Base-by-base conservation (phyloP, 73 alveolate species). In the Paramecium sexaurelia region DNA sequence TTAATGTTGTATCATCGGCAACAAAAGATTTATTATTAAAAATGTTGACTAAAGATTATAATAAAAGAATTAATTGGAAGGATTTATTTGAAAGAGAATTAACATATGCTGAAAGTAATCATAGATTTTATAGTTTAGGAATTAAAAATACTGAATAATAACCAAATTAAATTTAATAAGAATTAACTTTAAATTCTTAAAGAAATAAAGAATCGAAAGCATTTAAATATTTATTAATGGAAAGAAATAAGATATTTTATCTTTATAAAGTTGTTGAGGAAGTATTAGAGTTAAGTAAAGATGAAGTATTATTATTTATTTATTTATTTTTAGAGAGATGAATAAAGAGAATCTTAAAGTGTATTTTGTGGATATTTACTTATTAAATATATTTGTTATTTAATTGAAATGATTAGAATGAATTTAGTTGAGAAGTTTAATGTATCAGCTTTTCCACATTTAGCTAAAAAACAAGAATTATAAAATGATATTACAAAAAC, bases 191-290 rank as follows among this genome's bases (percentile, higher is more conserved):
- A 27, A 82, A 75, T 24, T 43, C 55, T 9, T 69, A 57, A 26
- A 55, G 86, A 68, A 87, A 87, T 61, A 87, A 87, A 61, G 93
- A 75, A 37, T 87, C 93, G 15, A 87, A 87, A 61, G 85, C 93
- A 10, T 87, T 87, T 47, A 87, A 87, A 45, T 87, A 87, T 69
- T 41, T 87, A 26, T 69, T 87, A 36, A 61, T 68, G 39, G 93
- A 87, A 26, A 75, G 93, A 68, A 87, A 87, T 47, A 87, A 87
- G 61, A 87, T 87, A 37, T 87, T 87, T 69, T 87, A 68, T 55
- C 86, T 87, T 10, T 87, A 87, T n/a, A 87, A 87, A 55, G 88
- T 87, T 3, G 85, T 87, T 9, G 93, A 87, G 9, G 93, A 87
- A 69, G 71, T 87, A 56, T 24, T 87, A 0, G 93, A 87, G 6